These are phyloP conservation scores for Euryodendron excelsum DNA, from an alignment of 148 eudicot species.

Conservation along the genomic window DNA sequence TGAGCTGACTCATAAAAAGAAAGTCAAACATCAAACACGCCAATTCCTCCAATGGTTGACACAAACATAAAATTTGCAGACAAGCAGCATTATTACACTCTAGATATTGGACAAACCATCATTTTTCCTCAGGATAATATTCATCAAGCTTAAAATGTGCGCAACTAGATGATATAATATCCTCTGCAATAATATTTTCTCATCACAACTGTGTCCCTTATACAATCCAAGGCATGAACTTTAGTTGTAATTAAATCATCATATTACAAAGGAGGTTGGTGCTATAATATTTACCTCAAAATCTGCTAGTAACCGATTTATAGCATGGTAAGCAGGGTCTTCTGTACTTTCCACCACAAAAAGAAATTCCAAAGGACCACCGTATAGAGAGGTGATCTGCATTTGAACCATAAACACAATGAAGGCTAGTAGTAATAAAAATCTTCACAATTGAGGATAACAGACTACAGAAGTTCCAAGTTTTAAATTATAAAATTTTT, in stretches of 20 bases:
- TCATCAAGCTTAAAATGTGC: neutral
- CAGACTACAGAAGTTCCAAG: neutral
- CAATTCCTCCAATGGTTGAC: neutral
- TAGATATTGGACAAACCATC: neutral
- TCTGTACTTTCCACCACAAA: slow-evolving; percentile 84
- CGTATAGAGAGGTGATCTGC: slow-evolving; percentile 88
- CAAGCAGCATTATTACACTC: neutral
- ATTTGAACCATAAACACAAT: slow-evolving; percentile 13
- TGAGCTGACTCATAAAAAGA: neutral
- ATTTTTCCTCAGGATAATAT: neutral
- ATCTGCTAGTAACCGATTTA: slow-evolving; percentile 56
- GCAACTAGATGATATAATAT: neutral
- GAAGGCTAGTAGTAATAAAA: neutral
- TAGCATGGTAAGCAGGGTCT: slow-evolving; percentile 85
- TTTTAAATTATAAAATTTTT: neutral
- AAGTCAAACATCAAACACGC: neutral
- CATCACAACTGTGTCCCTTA: neutral
- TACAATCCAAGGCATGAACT: neutral
- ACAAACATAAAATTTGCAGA: neutral
- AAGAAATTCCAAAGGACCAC: slow-evolving; percentile 82
- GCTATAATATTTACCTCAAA: slow-evolving; percentile 47
- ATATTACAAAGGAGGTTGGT: neutral
- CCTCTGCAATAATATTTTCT: neutral
- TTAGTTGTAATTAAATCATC: neutral
- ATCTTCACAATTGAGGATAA: neutral